Conservation (phyloP, 106 monocot species). For the Allium cepa region DNA sequence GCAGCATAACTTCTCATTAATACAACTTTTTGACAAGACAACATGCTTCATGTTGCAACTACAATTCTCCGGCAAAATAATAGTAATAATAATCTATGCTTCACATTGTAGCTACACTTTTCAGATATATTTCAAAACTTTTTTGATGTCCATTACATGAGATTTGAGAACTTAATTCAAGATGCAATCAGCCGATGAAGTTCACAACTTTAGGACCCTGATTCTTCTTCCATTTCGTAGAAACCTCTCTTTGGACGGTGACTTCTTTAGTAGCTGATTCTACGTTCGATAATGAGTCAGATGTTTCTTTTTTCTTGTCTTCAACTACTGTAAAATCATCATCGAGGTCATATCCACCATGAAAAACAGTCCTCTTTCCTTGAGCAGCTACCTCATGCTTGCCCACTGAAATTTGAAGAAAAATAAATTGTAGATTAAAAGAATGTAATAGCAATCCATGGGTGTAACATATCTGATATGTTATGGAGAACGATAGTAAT, state of each 20-base stretch:
- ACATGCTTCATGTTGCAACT: no score
- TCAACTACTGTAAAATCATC: slow-evolving; percentile 69
- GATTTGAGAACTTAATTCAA: no score
- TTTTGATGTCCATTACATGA: no score
- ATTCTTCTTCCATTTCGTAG: slow-evolving; percentile 39
- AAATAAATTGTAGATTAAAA: background rate
- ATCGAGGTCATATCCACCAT: slow-evolving; percentile 89
- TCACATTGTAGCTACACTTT: no score
- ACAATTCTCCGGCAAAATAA: no score
- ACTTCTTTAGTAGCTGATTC: background rate
- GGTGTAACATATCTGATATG: no score
- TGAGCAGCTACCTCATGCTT: slow-evolving; percentile 13
- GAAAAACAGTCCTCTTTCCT: slow-evolving; percentile 22
- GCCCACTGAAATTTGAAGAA: slow-evolving; percentile 24
- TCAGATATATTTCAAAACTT: no score
- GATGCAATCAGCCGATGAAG: slow-evolving; percentile 36
- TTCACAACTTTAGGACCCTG: slow-evolving; percentile 71
- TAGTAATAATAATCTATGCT: no score
- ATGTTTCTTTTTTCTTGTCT: slow-evolving; percentile 6
- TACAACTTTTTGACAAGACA: no score
- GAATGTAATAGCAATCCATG: background rate
- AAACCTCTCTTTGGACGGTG: slow-evolving; percentile 3
- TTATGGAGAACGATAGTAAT: no score
- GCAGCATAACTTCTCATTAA: no score
- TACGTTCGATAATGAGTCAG: slow-evolving; percentile 6